These are phyloP conservation scores for Ganoderma lucidum DNA, from an alignment of 1,284 basidiomycete species.

Conservation along the genomic window DNA sequence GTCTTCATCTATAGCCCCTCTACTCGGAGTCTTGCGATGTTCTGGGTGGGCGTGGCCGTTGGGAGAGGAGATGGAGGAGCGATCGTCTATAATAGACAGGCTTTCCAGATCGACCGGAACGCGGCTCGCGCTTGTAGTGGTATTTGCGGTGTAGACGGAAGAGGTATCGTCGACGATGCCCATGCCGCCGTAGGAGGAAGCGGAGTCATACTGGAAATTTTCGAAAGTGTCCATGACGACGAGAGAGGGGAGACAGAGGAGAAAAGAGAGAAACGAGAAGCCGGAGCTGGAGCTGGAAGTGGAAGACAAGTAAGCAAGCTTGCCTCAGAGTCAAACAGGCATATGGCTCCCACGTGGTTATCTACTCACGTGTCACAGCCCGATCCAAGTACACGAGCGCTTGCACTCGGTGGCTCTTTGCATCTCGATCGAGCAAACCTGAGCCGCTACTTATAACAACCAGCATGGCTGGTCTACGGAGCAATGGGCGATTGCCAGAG, in stretches of 20 bases:
- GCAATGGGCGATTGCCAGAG: constrained; percentile 61
- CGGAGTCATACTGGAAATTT: constrained; percentile 85
- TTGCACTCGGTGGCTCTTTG: not conserved
- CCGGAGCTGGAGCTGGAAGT: constrained; percentile 11
- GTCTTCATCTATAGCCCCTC: constrained; percentile 74
- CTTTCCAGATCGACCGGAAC: constrained; percentile 66
- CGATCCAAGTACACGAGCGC: not conserved
- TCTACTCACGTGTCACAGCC: constrained; percentile 3
- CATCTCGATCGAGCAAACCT: not conserved
- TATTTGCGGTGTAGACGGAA: constrained; percentile 80
- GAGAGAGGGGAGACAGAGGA: constrained; percentile 10
- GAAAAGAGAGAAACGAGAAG: constrained; percentile 20
- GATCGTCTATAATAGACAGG: constrained; percentile 70
- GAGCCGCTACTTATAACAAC: too few species aligned
- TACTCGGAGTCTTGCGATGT: constrained; percentile 39
- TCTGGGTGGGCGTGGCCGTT: constrained; percentile 50
- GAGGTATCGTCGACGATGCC: constrained; percentile 85
- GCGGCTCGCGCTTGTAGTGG: constrained; percentile 51
- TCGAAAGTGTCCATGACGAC: constrained; percentile 82
- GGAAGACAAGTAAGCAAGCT: constrained; percentile 9
- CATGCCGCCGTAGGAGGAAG: constrained; percentile 79
- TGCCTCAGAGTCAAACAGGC: constrained; percentile 13
- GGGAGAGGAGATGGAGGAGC: constrained; percentile 46
- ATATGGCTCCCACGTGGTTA: constrained; percentile 30
- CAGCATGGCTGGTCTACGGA: constrained; percentile 30